A percentile compares a stretch with the other conserved stretches of the same genome.
phyloP scores from a whole-genome alignment of 176 grass and related monocot genomes.

The Rhynchospora tenuis region DNA sequence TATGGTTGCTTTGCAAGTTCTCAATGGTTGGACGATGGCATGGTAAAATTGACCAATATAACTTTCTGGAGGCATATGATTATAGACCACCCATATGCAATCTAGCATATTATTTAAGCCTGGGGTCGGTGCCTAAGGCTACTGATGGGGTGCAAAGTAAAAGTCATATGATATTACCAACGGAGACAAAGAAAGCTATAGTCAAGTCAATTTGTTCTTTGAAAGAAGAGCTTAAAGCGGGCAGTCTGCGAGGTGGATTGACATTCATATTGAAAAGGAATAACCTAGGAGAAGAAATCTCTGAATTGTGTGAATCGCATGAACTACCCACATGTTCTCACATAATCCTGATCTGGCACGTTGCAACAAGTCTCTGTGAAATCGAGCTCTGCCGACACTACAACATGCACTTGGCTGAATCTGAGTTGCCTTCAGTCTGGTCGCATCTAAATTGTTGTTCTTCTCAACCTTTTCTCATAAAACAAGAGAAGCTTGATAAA shows the following conservation, averaged over 20 bases:
- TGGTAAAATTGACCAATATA: slow-evolving; percentile 6
- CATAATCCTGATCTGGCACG: slow-evolving; percentile 13
- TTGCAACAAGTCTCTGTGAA: slow-evolving; percentile 20
- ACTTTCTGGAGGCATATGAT: background rate
- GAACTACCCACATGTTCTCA: background rate
- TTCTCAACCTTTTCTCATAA: background rate
- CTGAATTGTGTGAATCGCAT: background rate
- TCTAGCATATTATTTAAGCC: background rate
- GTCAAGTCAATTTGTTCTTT: too few relatives aligned
- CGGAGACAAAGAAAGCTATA: too few relatives aligned
- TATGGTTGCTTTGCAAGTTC: background rate
- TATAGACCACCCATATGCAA: background rate
- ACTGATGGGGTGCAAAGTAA: too few relatives aligned
- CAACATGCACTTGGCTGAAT: background rate
- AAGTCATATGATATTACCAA: too few relatives aligned
- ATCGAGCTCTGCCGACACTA: background rate
- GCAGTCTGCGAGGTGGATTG: too few relatives aligned
- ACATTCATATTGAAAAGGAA: too few relatives aligned
- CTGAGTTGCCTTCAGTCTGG: background rate
- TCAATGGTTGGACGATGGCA: background rate
- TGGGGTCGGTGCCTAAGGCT: background rate
- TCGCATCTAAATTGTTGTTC: background rate
- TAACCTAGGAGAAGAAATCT: too few relatives aligned
- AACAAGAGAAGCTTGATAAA: background rate
- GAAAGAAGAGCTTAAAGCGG: too few relatives aligned